Evolutionary conservation across 2,329 filamentous ascomycete species (phyloP).

Genomic region (Pseudogymnoascus sp.): DNA sequence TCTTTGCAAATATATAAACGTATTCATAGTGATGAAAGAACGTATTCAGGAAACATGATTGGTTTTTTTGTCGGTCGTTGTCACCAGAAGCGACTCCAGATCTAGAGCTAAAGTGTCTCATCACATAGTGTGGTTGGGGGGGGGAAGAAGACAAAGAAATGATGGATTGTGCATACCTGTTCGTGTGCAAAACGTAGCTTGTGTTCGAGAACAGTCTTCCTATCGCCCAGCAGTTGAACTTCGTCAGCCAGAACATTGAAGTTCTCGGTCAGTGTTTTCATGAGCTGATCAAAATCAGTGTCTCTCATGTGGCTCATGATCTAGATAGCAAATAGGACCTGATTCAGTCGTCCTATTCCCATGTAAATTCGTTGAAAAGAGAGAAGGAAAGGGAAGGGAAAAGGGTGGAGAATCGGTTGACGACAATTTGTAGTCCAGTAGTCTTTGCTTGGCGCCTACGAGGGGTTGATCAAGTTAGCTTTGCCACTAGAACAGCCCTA

Average conservation of each 20-base stretch:
- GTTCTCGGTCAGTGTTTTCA: conserved; percentile 52
- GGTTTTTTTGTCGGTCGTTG: conserved; percentile 51
- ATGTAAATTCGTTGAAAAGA: conserved; percentile 22
- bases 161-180: conserved; percentile 42
- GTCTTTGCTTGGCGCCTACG: conserved; percentile 2
- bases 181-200: conserved; percentile 59
- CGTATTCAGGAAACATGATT: conserved; percentile 39
- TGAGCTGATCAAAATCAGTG: conserved; percentile 31
- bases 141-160: conserved; percentile 11
- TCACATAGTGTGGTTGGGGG: conserved; percentile 28
- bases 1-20: conserved; percentile 13
- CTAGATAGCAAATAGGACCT: conserved; percentile 6
- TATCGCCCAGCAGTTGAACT: conserved; percentile 53
- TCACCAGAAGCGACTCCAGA: conserved; percentile 57
- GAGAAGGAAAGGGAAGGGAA: conserved; percentile 9
- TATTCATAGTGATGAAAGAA: conserved; percentile 29
- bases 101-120: conserved; percentile 68
- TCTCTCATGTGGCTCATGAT: conserved; percentile 15
- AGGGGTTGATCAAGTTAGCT: conserved; percentile 2
- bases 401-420: conserved; percentile 4
- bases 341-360: conserved; percentile 1
- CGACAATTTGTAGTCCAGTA: conserved; percentile 11
- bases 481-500: conserved; percentile 2
- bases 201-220: conserved; percentile 57
- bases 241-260: conserved; percentile 57